phyloP scores from a whole-genome alignment of 139 green algal species.

The Mesostigma viride region DNA sequence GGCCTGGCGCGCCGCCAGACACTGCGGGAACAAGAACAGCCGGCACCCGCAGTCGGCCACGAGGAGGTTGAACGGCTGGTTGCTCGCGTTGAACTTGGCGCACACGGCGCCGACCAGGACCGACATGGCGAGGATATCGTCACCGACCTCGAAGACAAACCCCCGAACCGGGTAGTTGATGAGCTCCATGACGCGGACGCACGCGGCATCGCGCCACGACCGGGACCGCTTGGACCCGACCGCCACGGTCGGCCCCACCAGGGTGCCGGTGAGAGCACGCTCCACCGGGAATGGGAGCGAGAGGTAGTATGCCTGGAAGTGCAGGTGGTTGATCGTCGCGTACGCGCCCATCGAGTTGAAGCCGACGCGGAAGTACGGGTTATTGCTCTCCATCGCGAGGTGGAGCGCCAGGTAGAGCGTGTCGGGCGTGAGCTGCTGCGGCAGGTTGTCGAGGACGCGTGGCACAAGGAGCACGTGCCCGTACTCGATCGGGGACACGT shows the following conservation, averaged over 20 bases:
- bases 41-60: conserved; percentile 71
- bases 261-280: no score
- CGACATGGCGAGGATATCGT: conserved; percentile 48
- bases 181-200: conserved; percentile 50
- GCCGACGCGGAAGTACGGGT: conserved; percentile 82
- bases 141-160: conserved; percentile 75
- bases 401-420: conserved; percentile 72
- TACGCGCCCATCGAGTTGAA: conserved; percentile 96
- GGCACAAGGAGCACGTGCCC: conserved; percentile 94
- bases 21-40: conserved; percentile 78
- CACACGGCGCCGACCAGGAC: conserved; percentile 49
- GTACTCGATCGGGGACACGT: conserved; percentile 96
- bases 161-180: conserved; percentile 71
- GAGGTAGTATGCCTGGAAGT: conserved; percentile 95
- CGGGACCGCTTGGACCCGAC: not conserved
- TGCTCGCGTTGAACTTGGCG: conserved; percentile 51
- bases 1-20: conserved; percentile 73
- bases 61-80: conserved; percentile 94
- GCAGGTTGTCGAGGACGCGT: conserved; percentile 55
- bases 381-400: conserved; percentile 70
- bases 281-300: conserved; percentile 68
- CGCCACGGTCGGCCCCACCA: conserved; percentile 18
- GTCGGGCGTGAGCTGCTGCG: conserved; percentile 52
- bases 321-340: conserved; percentile 97
- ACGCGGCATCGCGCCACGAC: conserved; percentile 3